phyloP scores from a whole-genome alignment of 1,284 basidiomycete species.

The Trametes versicolor region DNA sequence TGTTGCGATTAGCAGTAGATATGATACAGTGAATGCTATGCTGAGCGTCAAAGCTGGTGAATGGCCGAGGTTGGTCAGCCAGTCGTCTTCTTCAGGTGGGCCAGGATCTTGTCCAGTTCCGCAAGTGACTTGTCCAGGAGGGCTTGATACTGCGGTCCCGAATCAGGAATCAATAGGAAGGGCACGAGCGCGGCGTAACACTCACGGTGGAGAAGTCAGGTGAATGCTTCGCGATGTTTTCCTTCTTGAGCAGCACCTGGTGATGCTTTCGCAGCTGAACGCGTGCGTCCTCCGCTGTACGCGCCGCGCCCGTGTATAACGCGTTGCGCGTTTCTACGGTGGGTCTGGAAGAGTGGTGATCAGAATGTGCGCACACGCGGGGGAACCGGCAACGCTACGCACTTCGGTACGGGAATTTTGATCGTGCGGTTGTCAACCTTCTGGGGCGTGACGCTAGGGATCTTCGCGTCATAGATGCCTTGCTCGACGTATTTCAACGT shows the following conservation, averaged over 20 bases:
- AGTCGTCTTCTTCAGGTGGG: constrained; percentile 68
- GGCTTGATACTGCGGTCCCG: constrained; percentile 72
- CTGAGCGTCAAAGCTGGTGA: background rate
- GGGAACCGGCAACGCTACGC: constrained; percentile 32
- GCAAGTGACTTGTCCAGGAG: constrained; percentile 66
- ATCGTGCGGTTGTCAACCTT: constrained; percentile 73
- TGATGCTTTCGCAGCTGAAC: constrained; percentile 77
- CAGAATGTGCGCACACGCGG: constrained; percentile 1
- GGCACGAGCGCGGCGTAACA: background rate
- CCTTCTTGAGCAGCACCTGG: constrained; percentile 70
- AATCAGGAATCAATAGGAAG: constrained; percentile 8
- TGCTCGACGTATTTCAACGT: constrained; percentile 76
- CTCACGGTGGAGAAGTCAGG: constrained; percentile 50
- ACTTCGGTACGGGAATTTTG: constrained; percentile 83
- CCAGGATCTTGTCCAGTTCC: constrained; percentile 73
- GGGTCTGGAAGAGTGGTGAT: constrained; percentile 55
- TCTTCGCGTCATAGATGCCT: constrained; percentile 74
- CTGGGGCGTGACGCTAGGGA: constrained; percentile 78
- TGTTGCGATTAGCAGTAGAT: background rate
- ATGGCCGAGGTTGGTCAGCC: constrained; percentile 21
- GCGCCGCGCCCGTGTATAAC: constrained; percentile 61
- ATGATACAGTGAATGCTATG: background rate
- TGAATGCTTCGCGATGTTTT: constrained; percentile 73
- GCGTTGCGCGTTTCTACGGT: constrained; percentile 75
- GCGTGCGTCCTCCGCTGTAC: constrained; percentile 78